phyloP scores from a whole-genome alignment of 257 asterid species.

The Solanum chaucha region DNA sequence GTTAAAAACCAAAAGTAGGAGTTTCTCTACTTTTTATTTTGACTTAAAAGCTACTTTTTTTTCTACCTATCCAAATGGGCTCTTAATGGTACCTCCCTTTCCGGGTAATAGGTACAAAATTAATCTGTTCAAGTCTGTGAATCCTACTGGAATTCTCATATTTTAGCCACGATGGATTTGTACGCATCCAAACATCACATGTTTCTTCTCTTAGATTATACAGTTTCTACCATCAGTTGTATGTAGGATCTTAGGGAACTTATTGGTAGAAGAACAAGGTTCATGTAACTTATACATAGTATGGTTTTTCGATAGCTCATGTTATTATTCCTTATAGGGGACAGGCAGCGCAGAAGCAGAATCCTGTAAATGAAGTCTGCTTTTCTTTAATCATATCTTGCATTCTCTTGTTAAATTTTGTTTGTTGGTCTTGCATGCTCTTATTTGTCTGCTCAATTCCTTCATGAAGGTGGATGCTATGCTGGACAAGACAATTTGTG shows the following conservation, averaged over 20 bases:
- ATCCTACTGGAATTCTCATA: not conserved
- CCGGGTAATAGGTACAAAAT: not conserved
- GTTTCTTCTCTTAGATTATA: not conserved
- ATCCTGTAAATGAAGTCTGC: not conserved
- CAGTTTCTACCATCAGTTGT: not conserved
- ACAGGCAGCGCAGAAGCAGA: not conserved
- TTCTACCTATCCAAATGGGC: not conserved
- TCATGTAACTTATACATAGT: not conserved
- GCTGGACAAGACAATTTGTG: conserved; percentile 98
- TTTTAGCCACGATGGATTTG: not conserved
- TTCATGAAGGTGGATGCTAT: conserved; percentile 79
- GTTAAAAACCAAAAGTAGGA: not conserved
- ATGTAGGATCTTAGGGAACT: not conserved
- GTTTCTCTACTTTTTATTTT: not conserved
- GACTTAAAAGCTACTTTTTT: not conserved
- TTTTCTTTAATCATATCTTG: not conserved
- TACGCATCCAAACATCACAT: not conserved
- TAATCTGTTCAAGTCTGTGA: not conserved
- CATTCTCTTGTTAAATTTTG: not conserved
- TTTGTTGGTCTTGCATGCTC: not conserved
- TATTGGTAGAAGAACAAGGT: not conserved
- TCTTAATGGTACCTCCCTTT: not conserved
- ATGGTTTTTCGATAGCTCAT: not conserved
- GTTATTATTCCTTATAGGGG: not conserved
- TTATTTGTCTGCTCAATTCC: not conserved